Percentiles rank a stretch among this genome's conserved stretches.
Conservation (phyloP, 2,329 filamentous ascomycete species). For the Beauveria medogensis region DNA sequence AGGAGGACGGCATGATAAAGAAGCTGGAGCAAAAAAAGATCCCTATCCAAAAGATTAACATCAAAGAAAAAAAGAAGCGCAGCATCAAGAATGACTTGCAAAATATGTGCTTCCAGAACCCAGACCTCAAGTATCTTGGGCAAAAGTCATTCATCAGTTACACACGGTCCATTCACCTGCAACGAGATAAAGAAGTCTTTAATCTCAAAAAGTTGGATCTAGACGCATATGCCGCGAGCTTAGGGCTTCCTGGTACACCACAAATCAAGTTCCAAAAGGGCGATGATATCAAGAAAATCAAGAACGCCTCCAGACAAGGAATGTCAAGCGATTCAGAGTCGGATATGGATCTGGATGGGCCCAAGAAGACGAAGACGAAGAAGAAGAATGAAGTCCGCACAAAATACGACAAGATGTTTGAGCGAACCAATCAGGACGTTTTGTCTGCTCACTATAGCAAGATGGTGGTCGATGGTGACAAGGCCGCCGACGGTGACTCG, state of each 20-base stretch:
- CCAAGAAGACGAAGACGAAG: constrained; percentile 33
- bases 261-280: constrained; percentile 91
- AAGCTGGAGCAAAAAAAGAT: constrained; percentile 84
- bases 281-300: constrained; percentile 75
- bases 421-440: constrained; percentile 91
- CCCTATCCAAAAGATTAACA: constrained; percentile 76
- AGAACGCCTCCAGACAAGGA: constrained; percentile 70
- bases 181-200: constrained; percentile 89
- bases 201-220: constrained; percentile 74
- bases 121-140: constrained; percentile 86
- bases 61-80: constrained; percentile 82
- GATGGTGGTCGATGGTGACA: constrained; percentile 53
- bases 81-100: constrained; percentile 79
- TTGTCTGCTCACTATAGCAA: constrained; percentile 90
- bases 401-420: constrained; percentile 97
- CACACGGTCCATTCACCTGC: constrained; percentile 72
- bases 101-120: constrained; percentile 92
- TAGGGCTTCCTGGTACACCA: constrained; percentile 85
- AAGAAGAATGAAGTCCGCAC: constrained; percentile 65
- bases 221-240: constrained; percentile 74
- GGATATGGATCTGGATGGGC: constrained; percentile 44
- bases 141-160: constrained; percentile 96
- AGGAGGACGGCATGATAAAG: constrained; percentile 85
- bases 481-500: constrained; percentile 48
- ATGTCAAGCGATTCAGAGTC: constrained; percentile 55